Conservation (phyloP, 192 early-diverging fungal genomes). For the Backusella morwellensis region DNA sequence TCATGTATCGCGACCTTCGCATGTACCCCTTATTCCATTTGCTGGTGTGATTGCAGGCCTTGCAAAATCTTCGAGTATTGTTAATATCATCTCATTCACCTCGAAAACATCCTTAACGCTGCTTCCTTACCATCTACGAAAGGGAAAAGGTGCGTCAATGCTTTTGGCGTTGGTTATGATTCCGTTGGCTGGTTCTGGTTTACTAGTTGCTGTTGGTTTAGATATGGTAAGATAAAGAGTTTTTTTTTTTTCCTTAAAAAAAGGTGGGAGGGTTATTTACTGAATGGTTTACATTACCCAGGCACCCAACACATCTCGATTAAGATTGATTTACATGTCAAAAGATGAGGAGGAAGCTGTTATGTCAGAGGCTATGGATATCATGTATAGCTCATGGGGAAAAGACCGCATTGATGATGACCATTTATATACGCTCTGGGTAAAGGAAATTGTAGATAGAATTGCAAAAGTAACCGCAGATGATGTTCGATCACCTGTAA, state of each 20-base stretch:
- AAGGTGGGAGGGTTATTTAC: neutral
- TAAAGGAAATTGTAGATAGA: constrained; percentile 31
- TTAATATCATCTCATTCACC: constrained; percentile 31
- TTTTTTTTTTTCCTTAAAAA: neutral
- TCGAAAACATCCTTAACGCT: constrained; percentile 36
- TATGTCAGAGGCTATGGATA: constrained; percentile 24
- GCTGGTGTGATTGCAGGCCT: constrained; percentile 22
- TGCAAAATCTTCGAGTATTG: constrained; percentile 31
- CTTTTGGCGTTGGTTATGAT: constrained; percentile 26
- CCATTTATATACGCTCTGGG: constrained; percentile 17
- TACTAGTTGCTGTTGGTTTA: constrained; percentile 31
- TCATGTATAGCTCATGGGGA: constrained; percentile 8
- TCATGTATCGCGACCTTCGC: constrained; percentile 21
- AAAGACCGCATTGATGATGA: constrained; percentile 15
- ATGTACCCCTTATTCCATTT: constrained; percentile 29
- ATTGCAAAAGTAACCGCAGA: constrained; percentile 24
- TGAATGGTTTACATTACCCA: neutral
- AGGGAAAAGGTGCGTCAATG: neutral
- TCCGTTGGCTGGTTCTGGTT: constrained; percentile 24
- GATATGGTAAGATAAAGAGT: constrained; percentile 20
- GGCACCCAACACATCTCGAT: constrained; percentile 54
- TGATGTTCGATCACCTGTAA: constrained; percentile 32
- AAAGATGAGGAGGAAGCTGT: constrained; percentile 48
- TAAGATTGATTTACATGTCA: constrained; percentile 44
- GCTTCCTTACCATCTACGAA: constrained; percentile 29